phyloP scores from a whole-genome alignment of 2,329 filamentous ascomycete species.

The Penicillium sp. region DNA sequence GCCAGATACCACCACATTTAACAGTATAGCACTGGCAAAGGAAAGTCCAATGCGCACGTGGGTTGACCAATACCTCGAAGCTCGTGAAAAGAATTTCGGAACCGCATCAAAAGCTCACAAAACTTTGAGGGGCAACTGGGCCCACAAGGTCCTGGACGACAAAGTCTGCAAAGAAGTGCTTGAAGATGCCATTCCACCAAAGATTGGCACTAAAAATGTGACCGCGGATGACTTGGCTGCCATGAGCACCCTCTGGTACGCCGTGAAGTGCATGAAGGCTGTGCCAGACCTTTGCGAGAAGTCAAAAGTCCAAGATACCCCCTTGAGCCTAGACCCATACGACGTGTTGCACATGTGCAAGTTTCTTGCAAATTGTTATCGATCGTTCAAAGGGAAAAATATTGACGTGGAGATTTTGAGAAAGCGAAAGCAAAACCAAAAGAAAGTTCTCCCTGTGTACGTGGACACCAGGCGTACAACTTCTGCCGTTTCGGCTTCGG shows the following conservation, averaged over 20 bases:
- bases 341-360: background rate
- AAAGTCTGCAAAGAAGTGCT: background rate
- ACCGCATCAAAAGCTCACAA: background rate
- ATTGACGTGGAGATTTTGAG: background rate
- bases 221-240: background rate
- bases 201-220: background rate
- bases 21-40: background rate
- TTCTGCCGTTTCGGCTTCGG: background rate
- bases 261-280: background rate
- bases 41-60: background rate
- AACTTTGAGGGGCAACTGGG: background rate
- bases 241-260: background rate
- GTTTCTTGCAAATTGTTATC: background rate
- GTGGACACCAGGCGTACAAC: background rate
- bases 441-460: background rate
- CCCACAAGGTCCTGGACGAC: background rate
- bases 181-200: background rate
- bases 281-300: background rate
- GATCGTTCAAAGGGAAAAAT: background rate
- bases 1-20: background rate
- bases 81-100: background rate
- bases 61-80: background rate
- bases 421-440: background rate
- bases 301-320: background rate
- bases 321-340: background rate